Evolutionary conservation across 1,284 basidiomycete species (phyloP), one percentile per base, ranked within the genome.

Genomic region (Somion occarium): DNA sequence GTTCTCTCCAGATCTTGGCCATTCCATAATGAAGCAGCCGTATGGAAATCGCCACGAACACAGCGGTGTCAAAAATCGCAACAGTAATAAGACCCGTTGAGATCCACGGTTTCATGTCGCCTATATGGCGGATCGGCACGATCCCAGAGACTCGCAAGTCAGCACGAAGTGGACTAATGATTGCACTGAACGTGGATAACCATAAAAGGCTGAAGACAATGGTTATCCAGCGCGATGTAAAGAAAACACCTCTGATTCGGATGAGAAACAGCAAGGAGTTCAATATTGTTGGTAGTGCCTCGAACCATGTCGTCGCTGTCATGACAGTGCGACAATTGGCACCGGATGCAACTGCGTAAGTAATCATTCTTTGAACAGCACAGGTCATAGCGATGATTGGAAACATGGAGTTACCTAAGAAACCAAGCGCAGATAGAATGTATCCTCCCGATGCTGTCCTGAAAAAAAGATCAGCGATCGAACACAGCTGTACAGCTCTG

Each of bases 221-320:
- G 20, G 13, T 15, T 11, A 45, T 26, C 20, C 18, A 3, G 18
- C 3, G 4, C 24, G 20, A 11, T 26, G 9, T 20, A n/a, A 26
- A 26, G 48, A 49, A 49, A 5, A 49, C 48, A 7, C 38, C 48
- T 5, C 38, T 24, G 3, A 27, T 26, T 3, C 48, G 48, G 38
- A 49, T 25, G 48, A 49, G 27, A 27, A 49, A 49, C 15, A 49
- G 48, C 5, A 43, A 38, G 26, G 48, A 42, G 25, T 49, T 49
- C n/a, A 49, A 34, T 34, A 34, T 34, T 15, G 15, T 7, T 34
- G 30, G 15, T 34, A 34, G 30, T 7, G 15, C 30, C 30, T 34
- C 7, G 30, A 34, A 34, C 30, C 15, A 15, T 20, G 26, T 20
- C 7, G 43, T 24, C 5, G 43, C 43, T 19, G 22, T 44, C 13